Evolutionary conservation across 345 rosid species (phyloP).

Genomic region (Eucalyptus marginata): DNA sequence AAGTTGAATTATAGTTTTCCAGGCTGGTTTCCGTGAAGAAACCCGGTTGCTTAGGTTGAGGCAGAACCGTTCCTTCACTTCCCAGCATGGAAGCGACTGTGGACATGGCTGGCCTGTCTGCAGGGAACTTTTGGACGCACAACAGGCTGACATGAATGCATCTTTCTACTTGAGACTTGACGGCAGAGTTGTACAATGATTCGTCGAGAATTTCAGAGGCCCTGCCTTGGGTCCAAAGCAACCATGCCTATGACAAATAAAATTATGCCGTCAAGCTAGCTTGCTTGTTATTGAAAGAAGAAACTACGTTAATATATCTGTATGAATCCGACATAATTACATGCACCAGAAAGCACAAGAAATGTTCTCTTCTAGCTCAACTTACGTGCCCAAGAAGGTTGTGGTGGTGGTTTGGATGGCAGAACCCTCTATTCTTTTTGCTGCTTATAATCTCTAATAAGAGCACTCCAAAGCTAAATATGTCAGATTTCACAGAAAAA

Average conservation of each 20-base stretch:
- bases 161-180: neutral
- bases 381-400: constrained; percentile 14
- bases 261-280: neutral
- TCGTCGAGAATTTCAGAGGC: neutral
- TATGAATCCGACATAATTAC: neutral
- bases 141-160: constrained; percentile 6
- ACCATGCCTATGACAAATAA: constrained; percentile 6
- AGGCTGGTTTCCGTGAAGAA: neutral
- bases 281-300: neutral
- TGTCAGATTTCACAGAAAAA: constrained; percentile 17
- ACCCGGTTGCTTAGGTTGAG: constrained; percentile 13
- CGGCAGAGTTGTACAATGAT: neutral
- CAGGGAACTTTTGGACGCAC: constrained; percentile 10
- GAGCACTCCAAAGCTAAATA: constrained; percentile 32
- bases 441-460: constrained; percentile 22
- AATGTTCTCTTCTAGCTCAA: neutral
- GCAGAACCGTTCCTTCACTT: constrained; percentile 1
- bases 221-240: constrained; percentile 3
- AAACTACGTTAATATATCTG: neutral
- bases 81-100: constrained; percentile 4
- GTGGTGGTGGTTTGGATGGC: constrained; percentile 4
- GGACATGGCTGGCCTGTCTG: constrained; percentile 11
- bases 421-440: constrained; percentile 19
- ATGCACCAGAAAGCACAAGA: neutral
- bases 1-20: too few relatives aligned